A percentile compares a stretch with the other conserved stretches of the same genome.
Evolutionary conservation across 2,329 filamentous ascomycete species (phyloP).

Genomic region (Colletotrichum sp.): DNA sequence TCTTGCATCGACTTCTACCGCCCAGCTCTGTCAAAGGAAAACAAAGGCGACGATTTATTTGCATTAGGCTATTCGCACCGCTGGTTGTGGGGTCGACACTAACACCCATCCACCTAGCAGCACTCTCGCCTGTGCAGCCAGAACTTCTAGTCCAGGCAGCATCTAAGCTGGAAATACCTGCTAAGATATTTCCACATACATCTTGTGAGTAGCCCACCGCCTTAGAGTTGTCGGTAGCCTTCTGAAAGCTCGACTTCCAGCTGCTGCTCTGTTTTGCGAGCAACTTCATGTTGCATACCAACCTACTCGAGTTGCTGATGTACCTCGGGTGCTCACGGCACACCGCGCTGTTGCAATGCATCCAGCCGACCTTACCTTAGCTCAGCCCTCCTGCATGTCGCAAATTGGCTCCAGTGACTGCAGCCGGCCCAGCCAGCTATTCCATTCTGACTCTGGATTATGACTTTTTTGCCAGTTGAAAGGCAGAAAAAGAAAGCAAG

Average conservation of each 20-base stretch:
- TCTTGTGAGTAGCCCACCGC: background rate
- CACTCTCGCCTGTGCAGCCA: background rate
- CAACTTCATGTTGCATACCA: background rate
- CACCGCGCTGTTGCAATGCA: background rate
- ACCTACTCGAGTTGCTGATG: background rate
- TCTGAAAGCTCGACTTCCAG: background rate
- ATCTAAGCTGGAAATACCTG: background rate
- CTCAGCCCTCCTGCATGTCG: slow-evolving; percentile 4
- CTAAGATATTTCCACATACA: background rate
- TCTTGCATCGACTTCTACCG: background rate
- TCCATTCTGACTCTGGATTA: background rate
- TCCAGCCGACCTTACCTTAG: slow-evolving; percentile 4
- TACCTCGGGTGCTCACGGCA: background rate
- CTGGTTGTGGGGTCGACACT: background rate
- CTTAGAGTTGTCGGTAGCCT: background rate
- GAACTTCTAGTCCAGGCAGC: background rate
- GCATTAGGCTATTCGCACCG: background rate
- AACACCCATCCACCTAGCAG: background rate
- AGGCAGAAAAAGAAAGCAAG: background rate
- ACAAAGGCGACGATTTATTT: background rate
- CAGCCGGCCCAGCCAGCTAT: background rate
- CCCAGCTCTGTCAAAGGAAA: background rate
- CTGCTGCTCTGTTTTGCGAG: background rate
- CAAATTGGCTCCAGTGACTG: background rate
- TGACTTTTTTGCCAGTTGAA: background rate